Percentiles rank a stretch among this genome's conserved stretches.
phyloP scores from a whole-genome alignment of 306 rosid genomes.

The Ammopiptanthus mongolicus region DNA sequence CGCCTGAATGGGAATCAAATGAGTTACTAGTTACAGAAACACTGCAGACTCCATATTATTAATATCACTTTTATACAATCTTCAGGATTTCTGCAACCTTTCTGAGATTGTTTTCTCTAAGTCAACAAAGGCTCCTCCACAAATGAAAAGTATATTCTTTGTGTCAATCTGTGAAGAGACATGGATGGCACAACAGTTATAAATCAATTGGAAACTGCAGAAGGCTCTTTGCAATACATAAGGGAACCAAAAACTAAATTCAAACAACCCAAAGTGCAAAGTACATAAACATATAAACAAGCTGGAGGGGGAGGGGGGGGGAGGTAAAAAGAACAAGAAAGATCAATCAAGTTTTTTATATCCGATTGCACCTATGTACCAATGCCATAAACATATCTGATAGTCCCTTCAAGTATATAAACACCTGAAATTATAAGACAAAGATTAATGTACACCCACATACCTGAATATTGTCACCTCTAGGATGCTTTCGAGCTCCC shows the following conservation, averaged over 20 bases:
- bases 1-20: slow-evolving; percentile 46
- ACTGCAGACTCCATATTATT: background rate
- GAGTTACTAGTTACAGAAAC: slow-evolving; percentile 2
- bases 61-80: background rate
- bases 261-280: background rate
- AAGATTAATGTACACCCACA: slow-evolving; percentile 2
- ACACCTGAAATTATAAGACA: background rate
- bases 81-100: slow-evolving; percentile 52
- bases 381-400: slow-evolving; percentile 2
- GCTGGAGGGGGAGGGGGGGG: background rate
- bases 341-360: background rate
- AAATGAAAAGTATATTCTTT: slow-evolving; percentile 92
- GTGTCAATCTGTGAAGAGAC: slow-evolving; percentile 79
- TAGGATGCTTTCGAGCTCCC: slow-evolving; percentile 96
- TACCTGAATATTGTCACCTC: slow-evolving; percentile 97
- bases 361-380: background rate
- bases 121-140: slow-evolving; percentile 96
- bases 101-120: slow-evolving; percentile 97
- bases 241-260: slow-evolving; percentile 7
- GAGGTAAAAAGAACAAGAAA: background rate
- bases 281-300: too few relatives aligned
- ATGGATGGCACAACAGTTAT: background rate
- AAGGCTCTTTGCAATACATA: background rate
- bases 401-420: slow-evolving; percentile 5
- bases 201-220: background rate